Evolutionary conservation across 371 early-diverging fungal species (phyloP), one percentile per base, ranked within the genome.

Genomic region (Mortierella sp.): DNA sequence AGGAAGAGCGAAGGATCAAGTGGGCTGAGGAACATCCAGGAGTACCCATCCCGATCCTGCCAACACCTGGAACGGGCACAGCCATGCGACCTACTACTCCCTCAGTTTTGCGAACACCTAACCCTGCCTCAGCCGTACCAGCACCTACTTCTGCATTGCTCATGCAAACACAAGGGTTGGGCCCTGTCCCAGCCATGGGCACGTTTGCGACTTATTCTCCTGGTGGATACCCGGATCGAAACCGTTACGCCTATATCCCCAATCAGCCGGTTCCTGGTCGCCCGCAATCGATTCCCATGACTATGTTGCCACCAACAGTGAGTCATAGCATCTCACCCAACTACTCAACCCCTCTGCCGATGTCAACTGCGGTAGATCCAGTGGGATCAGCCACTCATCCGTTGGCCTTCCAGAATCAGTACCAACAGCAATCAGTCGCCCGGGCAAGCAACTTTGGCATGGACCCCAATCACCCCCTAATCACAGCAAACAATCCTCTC

Each of bases 1-100:
- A 77, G 47, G 86, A 86, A 50, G 24, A 80, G 55, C 45, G 55
- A 16, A 57, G 86, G 13, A 86, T 86, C 34, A 63, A 77, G 24
- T 68, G 44, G 34, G 68, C 38, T 7, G 68, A 68, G 24, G 44
- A 68, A 9, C 5, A 68, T 68, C 68, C 68, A 21, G 68, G 68
- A 42, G 24, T 68, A 0, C 77, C 74, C n/a, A 31, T 48, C 28
- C 74, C 70, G 16, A 74, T 63, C 28, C n/a, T 14, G 28, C 11
- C 28, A 21, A n/a, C 65, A 10, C 16, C 74, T 58, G 48, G 26
- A 42, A 10, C 14, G 6, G 21, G 47, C 50, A 34, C 31, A 19
- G 9, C 52, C 45, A 14, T 50, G 48, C n/a, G 68, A 63, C 38
- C 31, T 34, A 8, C 31, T 19, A 14, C 8, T 7, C 34, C 21